phyloP scores from a whole-genome alignment of 768 basidiomycete species.

The Collybiopsis luxurians region DNA sequence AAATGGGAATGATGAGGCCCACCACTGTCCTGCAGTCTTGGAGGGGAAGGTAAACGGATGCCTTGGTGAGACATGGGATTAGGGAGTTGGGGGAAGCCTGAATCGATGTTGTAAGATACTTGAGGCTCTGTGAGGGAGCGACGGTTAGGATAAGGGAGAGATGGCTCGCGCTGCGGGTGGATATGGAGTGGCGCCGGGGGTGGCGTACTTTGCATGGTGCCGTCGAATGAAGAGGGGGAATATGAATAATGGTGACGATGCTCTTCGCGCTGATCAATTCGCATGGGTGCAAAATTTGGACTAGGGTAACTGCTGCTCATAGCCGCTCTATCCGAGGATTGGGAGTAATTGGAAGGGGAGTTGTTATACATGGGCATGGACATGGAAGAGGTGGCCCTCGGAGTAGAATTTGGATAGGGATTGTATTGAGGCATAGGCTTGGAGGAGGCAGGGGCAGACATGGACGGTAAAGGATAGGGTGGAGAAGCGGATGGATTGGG shows the following conservation, averaged over 20 bases:
- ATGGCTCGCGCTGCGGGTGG: slow-evolving; percentile 37
- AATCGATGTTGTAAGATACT: slow-evolving; percentile 34
- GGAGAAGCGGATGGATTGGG: slow-evolving; percentile 37
- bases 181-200: slow-evolving; percentile 37
- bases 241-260: slow-evolving; percentile 53
- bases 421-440: slow-evolving; percentile 43
- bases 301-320: slow-evolving; percentile 44
- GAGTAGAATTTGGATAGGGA: slow-evolving; percentile 37
- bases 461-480: slow-evolving; percentile 43
- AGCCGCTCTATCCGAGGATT: slow-evolving; percentile 50
- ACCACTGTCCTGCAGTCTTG: slow-evolving; percentile 30
- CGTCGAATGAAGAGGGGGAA: slow-evolving; percentile 44
- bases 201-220: slow-evolving; percentile 41
- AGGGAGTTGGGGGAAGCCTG: slow-evolving; percentile 48
- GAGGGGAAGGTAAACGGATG: slow-evolving; percentile 43
- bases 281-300: slow-evolving; percentile 40
- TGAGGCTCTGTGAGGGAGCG: slow-evolving; percentile 59
- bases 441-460: slow-evolving; percentile 43
- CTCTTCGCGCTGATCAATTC: slow-evolving; percentile 46
- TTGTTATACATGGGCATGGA: slow-evolving; percentile 38
- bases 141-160: slow-evolving; percentile 52
- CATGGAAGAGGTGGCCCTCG: slow-evolving; percentile 40
- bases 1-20: slow-evolving; percentile 27
- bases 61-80: slow-evolving; percentile 39
- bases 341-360: slow-evolving; percentile 39